These are phyloP conservation scores for Naganishia vaughanmartiniae DNA, from an alignment of 768 basidiomycete genomes.

Conservation along the genomic window DNA sequence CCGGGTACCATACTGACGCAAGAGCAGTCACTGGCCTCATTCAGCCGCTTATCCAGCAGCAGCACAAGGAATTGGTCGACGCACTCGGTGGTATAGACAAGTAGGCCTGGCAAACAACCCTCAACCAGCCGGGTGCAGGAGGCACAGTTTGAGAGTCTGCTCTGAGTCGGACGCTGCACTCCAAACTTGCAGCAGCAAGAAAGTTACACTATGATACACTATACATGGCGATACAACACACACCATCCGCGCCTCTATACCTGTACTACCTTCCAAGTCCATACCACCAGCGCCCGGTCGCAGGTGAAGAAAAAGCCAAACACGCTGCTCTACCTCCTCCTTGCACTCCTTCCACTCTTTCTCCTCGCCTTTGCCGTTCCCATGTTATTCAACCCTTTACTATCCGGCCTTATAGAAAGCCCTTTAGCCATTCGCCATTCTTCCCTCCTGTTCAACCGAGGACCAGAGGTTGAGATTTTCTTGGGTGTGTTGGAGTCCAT, in stretches of 20 bases:
- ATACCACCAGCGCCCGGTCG: neutral
- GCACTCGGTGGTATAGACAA: neutral
- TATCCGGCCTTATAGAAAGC: slow-evolving; percentile 41
- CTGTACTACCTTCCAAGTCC: neutral
- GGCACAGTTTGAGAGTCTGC: no score
- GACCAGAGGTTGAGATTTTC: slow-evolving; percentile 76
- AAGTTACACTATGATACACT: slow-evolving; percentile 11
- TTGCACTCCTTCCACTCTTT: slow-evolving; percentile 38
- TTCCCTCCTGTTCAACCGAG: slow-evolving; percentile 71
- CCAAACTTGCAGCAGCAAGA: neutral
- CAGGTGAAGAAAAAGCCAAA: neutral
- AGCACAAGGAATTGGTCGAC: neutral
- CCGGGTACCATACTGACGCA: no score
- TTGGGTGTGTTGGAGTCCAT: slow-evolving; percentile 44
- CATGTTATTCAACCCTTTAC: slow-evolving; percentile 40
- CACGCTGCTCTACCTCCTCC: slow-evolving; percentile 33
- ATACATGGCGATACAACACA: slow-evolving; percentile 11
- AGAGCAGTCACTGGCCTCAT: no score
- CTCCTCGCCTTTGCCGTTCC: slow-evolving; percentile 35
- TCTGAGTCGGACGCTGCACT: no score
- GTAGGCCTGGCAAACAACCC: no score
- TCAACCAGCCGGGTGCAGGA: no score
- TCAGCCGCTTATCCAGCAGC: no score
- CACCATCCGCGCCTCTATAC: no score
- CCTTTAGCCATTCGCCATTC: slow-evolving; percentile 81